phyloP scores from a whole-genome alignment of 306 rosid species.

The Vigna unguiculata region DNA sequence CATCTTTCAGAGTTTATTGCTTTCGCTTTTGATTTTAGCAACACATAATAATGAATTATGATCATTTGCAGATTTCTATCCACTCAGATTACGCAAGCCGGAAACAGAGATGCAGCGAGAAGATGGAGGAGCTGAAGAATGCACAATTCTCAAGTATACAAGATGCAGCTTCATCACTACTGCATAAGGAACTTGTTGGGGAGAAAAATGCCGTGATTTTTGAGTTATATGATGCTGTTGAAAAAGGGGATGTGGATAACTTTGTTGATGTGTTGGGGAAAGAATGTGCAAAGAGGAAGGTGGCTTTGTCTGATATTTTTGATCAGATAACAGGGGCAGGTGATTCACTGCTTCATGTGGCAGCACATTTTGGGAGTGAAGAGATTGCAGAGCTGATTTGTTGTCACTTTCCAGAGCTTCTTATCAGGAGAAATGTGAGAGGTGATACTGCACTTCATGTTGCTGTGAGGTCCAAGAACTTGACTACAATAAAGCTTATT shows the following conservation, averaged over 20 bases:
- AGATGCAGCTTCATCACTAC: too few relatives aligned
- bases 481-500: neutral
- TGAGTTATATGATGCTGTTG: conserved; percentile 2
- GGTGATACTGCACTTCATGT: conserved; percentile 47
- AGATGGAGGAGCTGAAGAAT: too few relatives aligned
- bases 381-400: neutral
- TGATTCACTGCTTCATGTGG: conserved; percentile 45
- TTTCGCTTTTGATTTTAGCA: too few relatives aligned
- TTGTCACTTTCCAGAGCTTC: neutral
- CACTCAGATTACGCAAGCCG: too few relatives aligned
- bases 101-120: too few relatives aligned
- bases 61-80: too few relatives aligned
- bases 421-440: neutral
- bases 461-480: conserved; percentile 16
- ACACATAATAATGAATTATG: too few relatives aligned
- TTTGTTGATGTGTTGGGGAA: neutral
- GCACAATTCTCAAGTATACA: too few relatives aligned
- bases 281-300: neutral
- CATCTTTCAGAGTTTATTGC: too few relatives aligned
- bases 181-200: neutral
- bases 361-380: neutral
- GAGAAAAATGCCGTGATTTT: neutral
- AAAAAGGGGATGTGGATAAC: neutral
- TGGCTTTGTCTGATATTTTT: neutral
- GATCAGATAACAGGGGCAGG: conserved; percentile 17